phyloP scores from a whole-genome alignment of 2,329 filamentous ascomycete genomes.

The Sarocladium strictum region DNA sequence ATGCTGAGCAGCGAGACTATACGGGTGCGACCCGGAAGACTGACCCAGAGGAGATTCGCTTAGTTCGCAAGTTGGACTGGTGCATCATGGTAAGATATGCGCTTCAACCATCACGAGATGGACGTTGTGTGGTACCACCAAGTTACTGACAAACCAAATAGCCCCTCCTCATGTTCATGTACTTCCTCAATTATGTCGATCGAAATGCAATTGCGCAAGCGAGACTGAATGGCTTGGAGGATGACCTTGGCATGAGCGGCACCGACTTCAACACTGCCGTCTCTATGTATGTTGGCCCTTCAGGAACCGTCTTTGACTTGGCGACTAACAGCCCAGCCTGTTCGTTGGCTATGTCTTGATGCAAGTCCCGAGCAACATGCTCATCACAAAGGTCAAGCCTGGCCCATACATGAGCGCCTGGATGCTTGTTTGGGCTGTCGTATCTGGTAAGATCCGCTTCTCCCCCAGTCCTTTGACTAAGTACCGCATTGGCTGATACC shows the following conservation, averaged over 20 bases:
- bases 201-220: slow-evolving; percentile 41
- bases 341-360: slow-evolving; percentile 39
- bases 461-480: background rate
- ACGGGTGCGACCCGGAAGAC: slow-evolving; percentile 32
- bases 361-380: slow-evolving; percentile 35
- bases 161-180: slow-evolving; percentile 33
- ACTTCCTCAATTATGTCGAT: slow-evolving; percentile 38
- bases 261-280: slow-evolving; percentile 47
- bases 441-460: slow-evolving; percentile 20
- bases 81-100: slow-evolving; percentile 31
- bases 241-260: slow-evolving; percentile 45
- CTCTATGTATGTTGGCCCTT: slow-evolving; percentile 24
- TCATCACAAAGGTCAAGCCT: slow-evolving; percentile 34
- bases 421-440: slow-evolving; percentile 35
- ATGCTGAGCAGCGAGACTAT: slow-evolving; percentile 21
- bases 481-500: background rate
- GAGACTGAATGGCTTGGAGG: slow-evolving; percentile 38
- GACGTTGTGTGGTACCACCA: background rate
- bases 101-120: background rate
- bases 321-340: slow-evolving; percentile 19
- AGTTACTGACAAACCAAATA: slow-evolving; percentile 7
- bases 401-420: slow-evolving; percentile 35
- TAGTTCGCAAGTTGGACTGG: slow-evolving; percentile 34
- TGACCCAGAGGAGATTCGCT: slow-evolving; percentile 31
- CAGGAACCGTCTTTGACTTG: background rate